Conservation (phyloP, 164 flowering plant genomes). For the Litsea cubeba region DNA sequence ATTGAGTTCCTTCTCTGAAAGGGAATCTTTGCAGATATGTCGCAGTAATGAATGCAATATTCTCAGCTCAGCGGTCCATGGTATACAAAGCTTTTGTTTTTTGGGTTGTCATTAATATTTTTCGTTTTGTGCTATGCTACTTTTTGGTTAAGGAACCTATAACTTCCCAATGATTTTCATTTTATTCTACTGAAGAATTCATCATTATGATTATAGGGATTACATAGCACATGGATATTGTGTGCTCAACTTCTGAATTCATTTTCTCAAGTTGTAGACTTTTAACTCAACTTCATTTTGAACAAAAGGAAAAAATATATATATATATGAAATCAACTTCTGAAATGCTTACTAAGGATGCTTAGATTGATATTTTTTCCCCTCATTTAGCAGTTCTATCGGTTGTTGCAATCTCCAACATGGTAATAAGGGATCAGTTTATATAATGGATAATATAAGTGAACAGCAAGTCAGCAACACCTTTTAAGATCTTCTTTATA, state of each 20-base stretch:
- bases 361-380: not conserved
- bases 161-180: not conserved
- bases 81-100: slow-evolving; percentile 28
- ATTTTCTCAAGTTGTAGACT: not conserved
- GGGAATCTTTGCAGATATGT: slow-evolving; percentile 67
- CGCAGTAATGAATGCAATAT: slow-evolving; percentile 94
- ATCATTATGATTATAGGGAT: not conserved
- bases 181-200: not conserved
- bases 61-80: slow-evolving; percentile 97
- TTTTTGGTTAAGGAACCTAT: not conserved
- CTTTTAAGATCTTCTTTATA: not conserved
- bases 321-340: not conserved
- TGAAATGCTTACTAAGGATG: not conserved
- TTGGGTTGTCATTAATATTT: not conserved
- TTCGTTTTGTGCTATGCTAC: not conserved
- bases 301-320: no score
- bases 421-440: not conserved
- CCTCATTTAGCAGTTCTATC: not conserved
- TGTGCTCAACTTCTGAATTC: no score
- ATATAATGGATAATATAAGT: not conserved
- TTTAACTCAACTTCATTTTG: not conserved
- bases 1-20: slow-evolving; percentile 7
- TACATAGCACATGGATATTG: not conserved
- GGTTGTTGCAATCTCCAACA: not conserved
- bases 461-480: not conserved